phyloP scores from a whole-genome alignment of 2,329 filamentous ascomycete species.

The Diatrype stigma region DNA sequence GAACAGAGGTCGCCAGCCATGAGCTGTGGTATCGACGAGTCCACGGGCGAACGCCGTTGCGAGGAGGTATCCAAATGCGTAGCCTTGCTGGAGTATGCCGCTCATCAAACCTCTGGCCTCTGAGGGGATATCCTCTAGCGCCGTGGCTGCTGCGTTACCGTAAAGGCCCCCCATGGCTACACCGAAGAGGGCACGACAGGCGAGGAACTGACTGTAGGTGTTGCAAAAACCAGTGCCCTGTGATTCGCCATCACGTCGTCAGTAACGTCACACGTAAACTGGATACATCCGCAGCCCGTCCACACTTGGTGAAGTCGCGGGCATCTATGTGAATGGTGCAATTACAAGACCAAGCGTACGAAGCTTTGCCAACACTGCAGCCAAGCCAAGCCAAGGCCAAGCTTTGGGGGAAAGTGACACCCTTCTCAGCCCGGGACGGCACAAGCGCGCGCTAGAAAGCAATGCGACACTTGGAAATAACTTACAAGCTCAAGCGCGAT shows the following conservation, averaged over 20 bases:
- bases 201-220: constrained; percentile 69
- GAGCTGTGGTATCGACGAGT: constrained; percentile 69
- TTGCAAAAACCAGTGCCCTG: constrained; percentile 63
- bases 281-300: background rate
- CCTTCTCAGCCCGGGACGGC: constrained; percentile 1
- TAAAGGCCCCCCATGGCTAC: constrained; percentile 79
- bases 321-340: background rate
- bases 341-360: constrained; percentile 6
- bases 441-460: background rate
- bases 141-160: constrained; percentile 75
- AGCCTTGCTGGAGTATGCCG: constrained; percentile 73
- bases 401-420: constrained; percentile 12
- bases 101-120: constrained; percentile 70
- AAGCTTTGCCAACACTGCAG: constrained; percentile 24
- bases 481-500: constrained; percentile 66
- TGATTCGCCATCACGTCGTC: background rate
- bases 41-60: constrained; percentile 57
- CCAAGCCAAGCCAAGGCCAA: constrained; percentile 23
- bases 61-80: constrained; percentile 61
- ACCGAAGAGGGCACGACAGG: constrained; percentile 71
- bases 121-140: constrained; percentile 67
- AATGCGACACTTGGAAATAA: constrained; percentile 2
- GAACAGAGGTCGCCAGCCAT: constrained; percentile 80
- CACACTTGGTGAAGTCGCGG: background rate
- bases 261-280: background rate